Conservation (phyloP, 306 rosid species). For the Leucaena leucocephala region DNA sequence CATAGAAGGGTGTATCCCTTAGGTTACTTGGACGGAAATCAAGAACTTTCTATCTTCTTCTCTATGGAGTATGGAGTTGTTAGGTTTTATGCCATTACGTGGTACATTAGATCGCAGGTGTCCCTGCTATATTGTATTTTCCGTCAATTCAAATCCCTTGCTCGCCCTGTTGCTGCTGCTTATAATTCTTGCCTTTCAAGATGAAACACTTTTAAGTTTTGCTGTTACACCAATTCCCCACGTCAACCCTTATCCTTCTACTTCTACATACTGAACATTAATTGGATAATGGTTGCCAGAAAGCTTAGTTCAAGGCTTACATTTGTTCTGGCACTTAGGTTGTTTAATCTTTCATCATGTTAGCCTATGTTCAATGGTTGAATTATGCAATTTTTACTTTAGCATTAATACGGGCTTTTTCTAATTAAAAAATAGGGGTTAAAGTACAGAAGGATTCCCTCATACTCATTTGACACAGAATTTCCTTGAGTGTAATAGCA, state of each 20-base stretch:
- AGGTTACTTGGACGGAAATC: slow-evolving; percentile 28
- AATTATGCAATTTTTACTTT: background rate
- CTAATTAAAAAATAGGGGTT: no score
- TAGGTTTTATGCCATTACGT: slow-evolving; percentile 6
- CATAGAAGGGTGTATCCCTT: background rate
- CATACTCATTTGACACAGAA: no score
- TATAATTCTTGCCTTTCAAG: slow-evolving; percentile 13
- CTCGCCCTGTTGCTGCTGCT: background rate
- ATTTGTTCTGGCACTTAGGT: background rate
- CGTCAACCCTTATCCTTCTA: background rate
- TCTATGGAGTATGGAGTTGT: background rate
- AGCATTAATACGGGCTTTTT: background rate
- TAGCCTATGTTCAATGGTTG: background rate
- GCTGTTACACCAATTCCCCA: background rate
- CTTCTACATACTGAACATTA: background rate
- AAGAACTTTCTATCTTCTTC: background rate
- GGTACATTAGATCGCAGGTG: background rate
- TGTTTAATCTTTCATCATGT: background rate
- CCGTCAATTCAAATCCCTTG: background rate
- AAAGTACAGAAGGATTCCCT: no score
- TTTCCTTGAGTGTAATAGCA: no score
- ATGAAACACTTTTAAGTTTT: background rate
- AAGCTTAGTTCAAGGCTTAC: background rate
- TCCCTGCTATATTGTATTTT: slow-evolving; percentile 8
- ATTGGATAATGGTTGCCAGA: background rate